These are phyloP conservation scores for Harringtonia aguacate DNA, from an alignment of 2,329 filamentous ascomycete genomes.

Conservation along the genomic window DNA sequence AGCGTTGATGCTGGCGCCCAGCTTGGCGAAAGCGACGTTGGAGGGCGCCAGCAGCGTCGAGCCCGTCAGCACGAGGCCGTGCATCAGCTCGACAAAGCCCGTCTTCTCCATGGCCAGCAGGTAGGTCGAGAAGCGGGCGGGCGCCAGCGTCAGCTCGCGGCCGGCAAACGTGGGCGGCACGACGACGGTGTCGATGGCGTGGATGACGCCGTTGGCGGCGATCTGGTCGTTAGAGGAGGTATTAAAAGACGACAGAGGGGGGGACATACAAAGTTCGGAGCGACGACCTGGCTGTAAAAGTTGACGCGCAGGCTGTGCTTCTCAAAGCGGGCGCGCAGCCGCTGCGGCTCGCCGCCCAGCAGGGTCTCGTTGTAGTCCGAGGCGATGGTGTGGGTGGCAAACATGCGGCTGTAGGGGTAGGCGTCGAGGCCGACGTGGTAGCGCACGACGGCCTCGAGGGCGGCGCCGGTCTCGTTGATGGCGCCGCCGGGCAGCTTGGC, in stretches of 20 bases:
- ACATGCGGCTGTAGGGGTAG: constrained; percentile 55
- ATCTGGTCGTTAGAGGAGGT: constrained; percentile 28
- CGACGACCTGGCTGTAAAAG: constrained; percentile 62
- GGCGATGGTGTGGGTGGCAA: constrained; percentile 63
- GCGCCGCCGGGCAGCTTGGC: constrained; percentile 36
- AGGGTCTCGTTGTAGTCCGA: constrained; percentile 48
- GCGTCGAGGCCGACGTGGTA: constrained; percentile 67
- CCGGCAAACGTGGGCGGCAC: constrained; percentile 59
- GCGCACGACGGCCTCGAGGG: constrained; percentile 55
- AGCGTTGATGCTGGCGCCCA: constrained; percentile 63
- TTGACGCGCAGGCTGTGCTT: constrained; percentile 61
- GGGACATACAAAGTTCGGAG: constrained; percentile 54
- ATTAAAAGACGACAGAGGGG: too few relatives aligned
- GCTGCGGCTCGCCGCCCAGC: constrained; percentile 58
- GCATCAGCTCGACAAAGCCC: constrained; percentile 51
- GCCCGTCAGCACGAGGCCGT: constrained; percentile 44
- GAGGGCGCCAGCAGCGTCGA: constrained; percentile 72
- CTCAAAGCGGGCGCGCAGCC: constrained; percentile 54
- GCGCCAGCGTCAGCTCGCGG: constrained; percentile 50
- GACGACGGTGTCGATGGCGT: constrained; percentile 65
- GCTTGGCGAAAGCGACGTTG: constrained; percentile 68
- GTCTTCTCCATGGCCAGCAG: constrained; percentile 66
- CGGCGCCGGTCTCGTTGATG: constrained; percentile 43
- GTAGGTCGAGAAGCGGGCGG: constrained; percentile 67
- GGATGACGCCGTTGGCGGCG: constrained; percentile 71